Conservation (phyloP, 306 rosid species). For the Fagus crenata region DNA sequence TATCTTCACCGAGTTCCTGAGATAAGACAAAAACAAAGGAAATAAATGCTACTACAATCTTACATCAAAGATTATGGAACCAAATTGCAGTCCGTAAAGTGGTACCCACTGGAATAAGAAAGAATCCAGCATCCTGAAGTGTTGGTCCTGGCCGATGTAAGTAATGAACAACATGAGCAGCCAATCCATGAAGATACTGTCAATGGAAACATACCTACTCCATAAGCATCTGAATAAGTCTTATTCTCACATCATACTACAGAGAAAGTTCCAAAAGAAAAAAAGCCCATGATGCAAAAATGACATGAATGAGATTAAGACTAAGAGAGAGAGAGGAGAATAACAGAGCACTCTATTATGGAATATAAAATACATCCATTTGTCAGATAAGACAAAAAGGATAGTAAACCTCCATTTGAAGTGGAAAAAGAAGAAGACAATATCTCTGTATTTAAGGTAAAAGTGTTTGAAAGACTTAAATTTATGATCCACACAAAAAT, state of each 20-base stretch:
- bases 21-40: slow-evolving; percentile 9
- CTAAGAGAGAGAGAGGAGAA: background rate
- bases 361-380: background rate
- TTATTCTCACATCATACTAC: background rate
- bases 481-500: background rate
- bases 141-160: slow-evolving; percentile 78
- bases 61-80: background rate
- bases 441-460: background rate
- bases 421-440: background rate
- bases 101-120: slow-evolving; percentile 71
- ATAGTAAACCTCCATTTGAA: background rate
- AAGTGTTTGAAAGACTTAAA: background rate
- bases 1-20: slow-evolving; percentile 81
- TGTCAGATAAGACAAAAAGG: background rate
- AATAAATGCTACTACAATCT: slow-evolving; percentile 14
- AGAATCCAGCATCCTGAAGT: slow-evolving; percentile 86
- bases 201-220: slow-evolving; percentile 24
- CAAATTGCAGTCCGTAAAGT: background rate
- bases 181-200: slow-evolving; percentile 85
- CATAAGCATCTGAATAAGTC: slow-evolving; percentile 2
- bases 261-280: background rate
- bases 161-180: slow-evolving; percentile 88
- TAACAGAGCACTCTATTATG: background rate
- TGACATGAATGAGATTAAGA: background rate
- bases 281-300: background rate